Evolutionary conservation across 352 stramenopile species (phyloP).

Genomic region (Globisporangium paroecandrum): DNA sequence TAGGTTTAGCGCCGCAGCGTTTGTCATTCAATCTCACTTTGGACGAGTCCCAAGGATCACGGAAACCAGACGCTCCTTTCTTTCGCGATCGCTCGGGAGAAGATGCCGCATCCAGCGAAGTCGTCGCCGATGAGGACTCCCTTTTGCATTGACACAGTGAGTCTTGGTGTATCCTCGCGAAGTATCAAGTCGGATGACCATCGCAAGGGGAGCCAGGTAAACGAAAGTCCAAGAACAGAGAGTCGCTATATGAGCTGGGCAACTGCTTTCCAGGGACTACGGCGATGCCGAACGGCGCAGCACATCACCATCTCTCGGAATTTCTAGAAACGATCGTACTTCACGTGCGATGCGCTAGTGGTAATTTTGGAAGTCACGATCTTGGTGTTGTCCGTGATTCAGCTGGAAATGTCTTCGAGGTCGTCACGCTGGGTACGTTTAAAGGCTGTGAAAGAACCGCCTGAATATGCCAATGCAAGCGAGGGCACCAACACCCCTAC

Average conservation of each 20-base stretch:
- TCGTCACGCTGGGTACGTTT: constrained; percentile 14
- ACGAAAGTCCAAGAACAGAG: background rate
- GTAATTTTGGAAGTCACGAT: constrained; percentile 9
- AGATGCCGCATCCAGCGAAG: background rate
- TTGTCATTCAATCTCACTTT: background rate
- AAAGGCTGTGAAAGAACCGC: too few relatives aligned
- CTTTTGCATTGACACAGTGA: constrained; percentile 4
- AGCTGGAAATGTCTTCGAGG: constrained; percentile 11
- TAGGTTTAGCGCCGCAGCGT: background rate
- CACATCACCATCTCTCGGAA: constrained; percentile 3
- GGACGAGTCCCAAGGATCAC: background rate
- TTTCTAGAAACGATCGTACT: constrained; percentile 2
- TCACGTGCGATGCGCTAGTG: constrained; percentile 1
- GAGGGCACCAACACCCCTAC: too few relatives aligned
- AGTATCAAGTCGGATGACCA: constrained; percentile 13
- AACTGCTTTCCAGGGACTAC: background rate
- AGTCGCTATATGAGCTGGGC: background rate
- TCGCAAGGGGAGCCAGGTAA: background rate
- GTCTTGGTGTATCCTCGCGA: background rate
- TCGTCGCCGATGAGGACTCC: background rate
- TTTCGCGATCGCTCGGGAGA: background rate
- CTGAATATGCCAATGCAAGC: too few relatives aligned
- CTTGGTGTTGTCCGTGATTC: constrained; percentile 10
- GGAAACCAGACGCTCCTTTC: background rate
- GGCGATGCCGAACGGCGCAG: constrained; percentile 4